Evolutionary conservation across 805 yeast genomes (phyloP), one percentile per base, ranked within the genome.

Genomic region (Pichia exigua): DNA sequence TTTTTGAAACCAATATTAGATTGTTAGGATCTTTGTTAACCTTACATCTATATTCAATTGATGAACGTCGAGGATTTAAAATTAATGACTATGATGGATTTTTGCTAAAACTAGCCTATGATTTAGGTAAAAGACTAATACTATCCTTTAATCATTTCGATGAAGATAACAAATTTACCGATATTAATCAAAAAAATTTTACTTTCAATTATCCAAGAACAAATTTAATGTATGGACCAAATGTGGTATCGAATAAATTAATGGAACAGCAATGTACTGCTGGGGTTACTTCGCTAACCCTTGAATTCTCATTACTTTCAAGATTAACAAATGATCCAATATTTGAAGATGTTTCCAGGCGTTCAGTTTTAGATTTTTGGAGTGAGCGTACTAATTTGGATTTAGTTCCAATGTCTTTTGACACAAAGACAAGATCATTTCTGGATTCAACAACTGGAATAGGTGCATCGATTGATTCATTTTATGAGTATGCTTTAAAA

Each of bases 401-500:
- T 57, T 69, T 92, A 28, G 60, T 92, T 15, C 95, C 96, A 2
- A 85, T 86, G 87, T 75, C 91, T 0, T 71, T 90, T 5, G 82
- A 84, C 54, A 55, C 63, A 1, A 44, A 26, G n/a, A 26, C 50
- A 0, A 60, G 72, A 1, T 61, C 64, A 40, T 82, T 87, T 80
- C 67, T 72, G 42, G 84, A 84, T 51, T 64, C 75, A 0, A 67
- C 81, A 42, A 79, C 94, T 0, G 96, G 97, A 0, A 75, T 87
- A 11, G 97, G 98, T 2, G 97, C 97, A 0, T 85, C 95, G 2
- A 78, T 88, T 17, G 98, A 91, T 66, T 88, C 96, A 0, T 87
- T 87, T 61, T 91, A 84, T 63, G 98, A 91, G 62, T 87, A 90
- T 66, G 86, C 96, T 0, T 73, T 88, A 42, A 91, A 91, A 63